Conservation (phyloP, 495 filamentous ascomycete species). For the Lasiosphaeria miniovina region DNA sequence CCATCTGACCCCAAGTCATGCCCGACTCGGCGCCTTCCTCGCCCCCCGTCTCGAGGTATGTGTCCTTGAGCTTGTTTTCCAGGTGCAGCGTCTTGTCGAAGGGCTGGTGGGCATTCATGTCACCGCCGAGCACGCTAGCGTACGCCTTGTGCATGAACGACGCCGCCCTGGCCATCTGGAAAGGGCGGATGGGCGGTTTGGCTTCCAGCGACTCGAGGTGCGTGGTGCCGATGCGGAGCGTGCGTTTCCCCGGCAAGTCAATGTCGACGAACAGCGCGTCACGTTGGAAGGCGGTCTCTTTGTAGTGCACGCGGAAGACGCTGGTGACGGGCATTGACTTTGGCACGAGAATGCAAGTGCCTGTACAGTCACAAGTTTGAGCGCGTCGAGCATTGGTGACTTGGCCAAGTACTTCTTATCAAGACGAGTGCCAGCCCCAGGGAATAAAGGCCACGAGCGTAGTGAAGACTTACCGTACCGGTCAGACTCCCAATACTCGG, state of each 20-base stretch:
- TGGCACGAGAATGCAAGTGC: constrained; percentile 53
- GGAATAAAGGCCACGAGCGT: background rate
- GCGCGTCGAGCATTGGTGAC: too few species aligned
- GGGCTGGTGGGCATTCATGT: constrained; percentile 55
- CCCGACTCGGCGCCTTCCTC: constrained; percentile 48
- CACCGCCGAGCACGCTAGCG: constrained; percentile 37
- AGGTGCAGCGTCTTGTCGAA: constrained; percentile 46
- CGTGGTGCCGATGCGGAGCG: constrained; percentile 48
- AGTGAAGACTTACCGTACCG: constrained; percentile 10
- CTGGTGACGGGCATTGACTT: constrained; percentile 33
- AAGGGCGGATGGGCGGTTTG: constrained; percentile 40
- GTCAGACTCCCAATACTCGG: constrained; percentile 11
- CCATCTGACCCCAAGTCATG: constrained; percentile 57
- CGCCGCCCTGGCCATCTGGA: constrained; percentile 42
- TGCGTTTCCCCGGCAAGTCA: constrained; percentile 14
- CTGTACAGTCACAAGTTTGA: constrained; percentile 27
- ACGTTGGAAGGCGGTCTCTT: constrained; percentile 40
- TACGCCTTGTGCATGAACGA: constrained; percentile 32
- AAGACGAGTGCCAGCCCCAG: too few species aligned
- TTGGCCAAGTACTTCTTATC: background rate
- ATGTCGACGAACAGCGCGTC: constrained; percentile 55
- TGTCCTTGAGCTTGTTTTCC: constrained; percentile 48
- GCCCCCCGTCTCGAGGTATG: constrained; percentile 51
- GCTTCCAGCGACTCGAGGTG: constrained; percentile 52
- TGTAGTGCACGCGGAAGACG: constrained; percentile 48